Evolutionary conservation across 2,329 filamentous ascomycete species (phyloP).

Genomic region (Penicillium hordei): DNA sequence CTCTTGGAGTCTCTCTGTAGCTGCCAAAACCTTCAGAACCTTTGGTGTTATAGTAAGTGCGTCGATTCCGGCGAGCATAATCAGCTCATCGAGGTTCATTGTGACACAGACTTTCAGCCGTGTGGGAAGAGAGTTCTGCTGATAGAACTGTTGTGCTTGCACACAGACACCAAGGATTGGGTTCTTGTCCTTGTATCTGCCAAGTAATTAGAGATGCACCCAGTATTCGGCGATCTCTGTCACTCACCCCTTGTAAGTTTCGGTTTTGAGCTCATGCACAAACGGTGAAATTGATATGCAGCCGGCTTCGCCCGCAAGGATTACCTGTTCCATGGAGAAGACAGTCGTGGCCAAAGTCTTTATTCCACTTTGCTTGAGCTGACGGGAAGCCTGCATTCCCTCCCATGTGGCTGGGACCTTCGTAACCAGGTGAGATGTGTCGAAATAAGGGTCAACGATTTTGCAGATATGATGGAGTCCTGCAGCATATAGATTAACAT

Average conservation of each 20-base stretch:
- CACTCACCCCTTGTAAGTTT: neutral
- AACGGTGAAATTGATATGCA: conserved; percentile 62
- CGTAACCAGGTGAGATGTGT: neutral
- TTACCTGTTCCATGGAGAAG: conserved; percentile 60
- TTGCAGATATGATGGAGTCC: neutral
- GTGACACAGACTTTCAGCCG: neutral
- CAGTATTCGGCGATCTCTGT: neutral
- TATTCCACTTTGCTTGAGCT: neutral
- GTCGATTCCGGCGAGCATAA: neutral
- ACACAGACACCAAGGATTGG: neutral
- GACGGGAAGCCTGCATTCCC: neutral
- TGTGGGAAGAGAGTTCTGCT: neutral
- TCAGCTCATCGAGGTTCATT: neutral
- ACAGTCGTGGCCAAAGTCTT: conserved; percentile 42
- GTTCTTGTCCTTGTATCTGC: neutral
- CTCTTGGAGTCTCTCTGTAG: neutral
- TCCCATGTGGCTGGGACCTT: neutral
- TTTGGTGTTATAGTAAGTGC: neutral
- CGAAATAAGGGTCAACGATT: neutral
- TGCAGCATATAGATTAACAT: neutral
- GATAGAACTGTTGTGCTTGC: neutral
- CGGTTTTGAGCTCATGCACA: conserved; percentile 51
- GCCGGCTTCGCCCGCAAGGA: conserved; percentile 53
- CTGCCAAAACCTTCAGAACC: neutral
- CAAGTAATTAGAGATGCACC: neutral